Base-by-base conservation (phyloP, 148 eudicot species). In the Fagopyrum homotropicum region DNA sequence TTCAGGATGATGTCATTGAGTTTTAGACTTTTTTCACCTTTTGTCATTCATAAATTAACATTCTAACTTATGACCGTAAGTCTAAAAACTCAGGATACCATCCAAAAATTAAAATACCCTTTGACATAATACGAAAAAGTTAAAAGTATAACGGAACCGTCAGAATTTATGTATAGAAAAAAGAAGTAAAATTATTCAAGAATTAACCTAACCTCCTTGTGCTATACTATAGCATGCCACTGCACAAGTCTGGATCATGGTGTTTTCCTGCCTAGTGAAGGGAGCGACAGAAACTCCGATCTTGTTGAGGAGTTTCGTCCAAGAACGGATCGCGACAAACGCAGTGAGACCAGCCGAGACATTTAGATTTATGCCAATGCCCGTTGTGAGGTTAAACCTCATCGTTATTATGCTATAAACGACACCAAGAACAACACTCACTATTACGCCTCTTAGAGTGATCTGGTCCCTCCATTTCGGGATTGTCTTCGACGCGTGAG, bases 341-440 rank as follows among this genome's bases (percentile, higher is more conserved):
- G 93, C 97, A 72, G 90, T 86, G 17, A 92, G 86, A 9, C 95
- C 97, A 50, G 93, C 97, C 1, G 95, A 90, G 5, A 92, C 97
- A 75, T 92, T 92, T 7, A 92, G 82, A 68, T 90, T 92, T 0
- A 95, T 95, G 26, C 87, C 89, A 7, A 92, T 81, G 47, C 97
- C 97, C 45, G 93, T 88, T 12, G 97, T 90, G 11, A 92, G 89
- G 77, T 79, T 86, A 0, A 92, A 88, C 80, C 90, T 92, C 93
- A 84, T 90, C 1, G 86, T 89, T 29, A 92, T 87, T 66, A 92
- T 83, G 75, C 97, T 88, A 78, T 90, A 92, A 75, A 92, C 78
- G 0, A 82, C 77, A 4, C 97, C 97, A 55, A 92, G 90, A 16
- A 83, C 1, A 29, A 85, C 9, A 52, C 97, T 90, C 0, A 90